Base-by-base conservation (phyloP, 768 basidiomycete genomes). In the Tylopilus plumbeoviolaceoides region DNA sequence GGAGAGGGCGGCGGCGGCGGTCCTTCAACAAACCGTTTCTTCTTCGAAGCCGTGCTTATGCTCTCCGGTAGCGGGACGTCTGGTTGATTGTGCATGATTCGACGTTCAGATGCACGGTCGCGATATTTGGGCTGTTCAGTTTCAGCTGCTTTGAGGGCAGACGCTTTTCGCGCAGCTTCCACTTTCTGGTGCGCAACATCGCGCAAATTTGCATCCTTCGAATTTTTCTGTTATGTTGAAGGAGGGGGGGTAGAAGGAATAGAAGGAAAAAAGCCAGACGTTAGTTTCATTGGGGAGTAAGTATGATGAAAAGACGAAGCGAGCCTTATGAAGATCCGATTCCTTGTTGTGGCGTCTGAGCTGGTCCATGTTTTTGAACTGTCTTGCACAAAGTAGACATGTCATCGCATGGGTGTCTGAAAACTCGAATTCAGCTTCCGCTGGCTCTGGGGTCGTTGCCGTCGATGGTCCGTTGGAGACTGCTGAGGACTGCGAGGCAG, bases 261-360 rank as follows among this genome's bases (percentile, higher is more conserved):
- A 36, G 20, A 8, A 7, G 35, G 30, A 27, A 5, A 27, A 14
- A 11, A 51, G 56, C 48, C 59, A 30, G 43, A 42, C 59, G 62
- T 72, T 51, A 76, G 75, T 61, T 56, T 51, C 46, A 54, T 64
- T 50, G 27, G 53, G 57, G 44, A 50, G 59, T 39, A 62, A 60
- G 60, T 54, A 54, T 39, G 59, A 36, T 44, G 68, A 56, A 68
- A 73, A 75, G 69, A 74, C 67, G 52, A 70, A 57, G 70, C 79
- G 70, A 74, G 76, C 95, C 89, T 98, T 98, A 73, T 99, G 97
- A 57, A 99, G 74, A 66, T 89, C 90, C 23, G 97, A 99, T 73
- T 91, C 91, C 62, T 85, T 87, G 66, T 90, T 93, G 68, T 99
- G 97, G 17, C 92, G 84, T 63, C 80, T 85, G 39, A 99, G 78